Base-by-base conservation (phyloP, 2,329 filamentous ascomycete species). In the Endoconidiophora polonica region DNA sequence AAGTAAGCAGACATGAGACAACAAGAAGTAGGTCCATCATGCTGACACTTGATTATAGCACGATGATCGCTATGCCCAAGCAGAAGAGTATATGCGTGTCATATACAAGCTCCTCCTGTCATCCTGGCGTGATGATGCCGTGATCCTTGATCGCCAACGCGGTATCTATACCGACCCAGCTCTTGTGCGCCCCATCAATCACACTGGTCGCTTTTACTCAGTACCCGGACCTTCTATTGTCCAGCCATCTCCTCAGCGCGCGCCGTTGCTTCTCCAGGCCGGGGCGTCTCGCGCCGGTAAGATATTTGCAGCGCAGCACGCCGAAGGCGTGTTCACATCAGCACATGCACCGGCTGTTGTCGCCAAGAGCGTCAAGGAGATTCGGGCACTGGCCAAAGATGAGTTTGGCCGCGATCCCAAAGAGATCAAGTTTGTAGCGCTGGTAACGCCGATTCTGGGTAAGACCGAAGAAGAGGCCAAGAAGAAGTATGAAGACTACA, bases 261-360 rank as follows among this genome's bases (percentile, higher is more conserved):
- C 79, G 1, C 81, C 81, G 0, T 66, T 85, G 2, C 70, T 85
- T 3, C 68, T 85, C 3, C 81, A 86, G 60, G 81, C 81, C 0
- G 81, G 81, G 0, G 81, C 80, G 0, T 81, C 76, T 0, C 73
- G 70, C 46, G 71, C 78, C 0, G 81, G 80, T 2, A 82, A 80
- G 60, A 61, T 64, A 0, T 85, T 86, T 56, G 79, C 79, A 0
- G 77, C 79, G 0, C 74, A 79, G 55, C 79, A 85, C 58, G 81
- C 81, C 0, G 81, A 86, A 58, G 79, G 73, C 2, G 79, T 85
- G 46, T 85, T 85, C 56, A 72, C 83, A 1, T 79, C 75, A 0
- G 77, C 77, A 0, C 79, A 83, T 59, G 73, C 73, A 1, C 77
- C 81, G 0, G 65, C 67, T 1, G 73, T 79, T 0, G 75, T 79